These are phyloP conservation scores for Panaeolus cyanescens DNA, from an alignment of 768 basidiomycete species.

Conservation along the genomic window DNA sequence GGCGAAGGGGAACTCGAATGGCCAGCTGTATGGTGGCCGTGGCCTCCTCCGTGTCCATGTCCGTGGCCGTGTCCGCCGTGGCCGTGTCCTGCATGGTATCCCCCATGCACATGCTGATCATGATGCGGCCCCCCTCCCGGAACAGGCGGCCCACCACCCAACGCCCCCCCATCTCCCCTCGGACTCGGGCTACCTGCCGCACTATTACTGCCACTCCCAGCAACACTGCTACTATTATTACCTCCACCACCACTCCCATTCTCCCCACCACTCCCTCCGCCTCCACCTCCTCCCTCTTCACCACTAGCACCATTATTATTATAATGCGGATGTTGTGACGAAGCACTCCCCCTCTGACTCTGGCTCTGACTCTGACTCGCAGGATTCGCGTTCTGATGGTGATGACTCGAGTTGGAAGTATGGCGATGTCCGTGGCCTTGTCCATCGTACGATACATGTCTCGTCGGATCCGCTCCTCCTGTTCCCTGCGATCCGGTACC, in stretches of 20 bases:
- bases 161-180: slow-evolving; percentile 2
- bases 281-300: neutral
- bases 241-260: neutral
- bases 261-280: neutral
- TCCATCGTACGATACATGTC: slow-evolving; percentile 1
- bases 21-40: neutral
- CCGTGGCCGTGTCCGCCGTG: slow-evolving; percentile 1
- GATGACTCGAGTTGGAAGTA: slow-evolving; percentile 1
- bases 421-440: neutral
- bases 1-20: neutral
- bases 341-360: neutral
- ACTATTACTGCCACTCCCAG: slow-evolving; percentile 2
- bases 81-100: slow-evolving; percentile 1
- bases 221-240: slow-evolving; percentile 2
- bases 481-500: slow-evolving; percentile 4
- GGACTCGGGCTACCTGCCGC: slow-evolving; percentile 2
- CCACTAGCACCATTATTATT: neutral
- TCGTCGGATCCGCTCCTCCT: neutral
- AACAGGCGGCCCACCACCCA: neutral
- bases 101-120: slow-evolving; percentile 3
- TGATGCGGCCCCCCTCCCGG: slow-evolving; percentile 3
- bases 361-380: neutral
- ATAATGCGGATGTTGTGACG: slow-evolving; percentile 2
- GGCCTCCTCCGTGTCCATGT: neutral
- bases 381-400: slow-evolving; percentile 2